A percentile compares a stretch with the other conserved stretches of the same genome.
These are phyloP conservation scores for Zoysia pacifica DNA, from an alignment of 176 grass and related monocot species.

Conservation along the genomic window DNA sequence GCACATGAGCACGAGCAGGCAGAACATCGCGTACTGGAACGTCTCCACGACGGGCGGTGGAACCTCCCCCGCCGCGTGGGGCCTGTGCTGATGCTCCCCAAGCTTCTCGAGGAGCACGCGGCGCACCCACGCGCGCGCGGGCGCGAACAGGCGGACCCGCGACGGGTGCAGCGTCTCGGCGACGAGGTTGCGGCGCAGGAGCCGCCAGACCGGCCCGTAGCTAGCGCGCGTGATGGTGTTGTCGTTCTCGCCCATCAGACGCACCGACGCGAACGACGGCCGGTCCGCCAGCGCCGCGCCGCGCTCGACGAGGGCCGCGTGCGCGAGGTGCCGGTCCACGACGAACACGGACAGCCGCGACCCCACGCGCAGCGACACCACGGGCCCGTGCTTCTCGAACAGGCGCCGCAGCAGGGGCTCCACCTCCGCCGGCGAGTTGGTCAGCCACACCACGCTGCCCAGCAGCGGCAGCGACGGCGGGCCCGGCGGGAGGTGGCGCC, in stretches of 20 bases:
- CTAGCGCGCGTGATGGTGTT: slow-evolving; percentile 30
- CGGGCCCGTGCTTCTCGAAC: slow-evolving; percentile 30
- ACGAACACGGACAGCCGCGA: slow-evolving; percentile 34
- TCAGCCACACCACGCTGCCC: slow-evolving; percentile 44
- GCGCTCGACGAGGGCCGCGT: slow-evolving; percentile 39
- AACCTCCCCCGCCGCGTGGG: not conserved
- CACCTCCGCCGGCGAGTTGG: not conserved
- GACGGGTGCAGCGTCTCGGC: slow-evolving; percentile 53
- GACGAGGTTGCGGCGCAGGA: slow-evolving; percentile 54
- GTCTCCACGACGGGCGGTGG: not conserved
- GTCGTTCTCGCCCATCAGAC: not conserved
- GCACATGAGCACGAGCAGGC: slow-evolving; percentile 55
- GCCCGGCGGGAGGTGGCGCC: slow-evolving; percentile 33
- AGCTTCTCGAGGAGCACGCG: slow-evolving; percentile 40
- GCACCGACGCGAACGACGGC: not conserved
- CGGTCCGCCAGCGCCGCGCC: slow-evolving; percentile 34
- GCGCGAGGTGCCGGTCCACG: slow-evolving; percentile 37
- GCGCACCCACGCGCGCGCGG: slow-evolving; percentile 38
- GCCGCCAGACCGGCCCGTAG: slow-evolving; percentile 49
- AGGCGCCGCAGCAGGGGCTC: slow-evolving; percentile 31
- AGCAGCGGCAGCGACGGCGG: slow-evolving; percentile 39
- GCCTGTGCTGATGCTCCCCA: not conserved
- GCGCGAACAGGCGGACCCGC: slow-evolving; percentile 35
- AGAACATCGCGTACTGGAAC: slow-evolving; percentile 55
- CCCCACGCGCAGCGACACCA: slow-evolving; percentile 38